Evolutionary conservation across 2,329 filamentous ascomycete genomes (phyloP).

Genomic region (Colletotrichum shisoi): DNA sequence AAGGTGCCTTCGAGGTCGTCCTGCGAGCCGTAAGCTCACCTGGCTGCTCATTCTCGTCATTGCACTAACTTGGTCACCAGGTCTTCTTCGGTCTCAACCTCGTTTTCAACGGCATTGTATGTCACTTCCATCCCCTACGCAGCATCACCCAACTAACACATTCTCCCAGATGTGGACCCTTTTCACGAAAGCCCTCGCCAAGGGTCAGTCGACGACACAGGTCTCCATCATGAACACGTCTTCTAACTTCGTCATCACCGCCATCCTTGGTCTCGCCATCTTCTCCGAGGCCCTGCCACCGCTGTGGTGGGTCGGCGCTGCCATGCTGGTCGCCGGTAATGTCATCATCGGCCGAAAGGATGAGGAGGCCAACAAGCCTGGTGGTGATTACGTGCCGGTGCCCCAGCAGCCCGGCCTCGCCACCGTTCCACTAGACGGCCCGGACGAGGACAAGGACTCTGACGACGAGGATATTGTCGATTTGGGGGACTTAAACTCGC

Average conservation of each 20-base stretch:
- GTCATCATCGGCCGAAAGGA: slow-evolving; percentile 79
- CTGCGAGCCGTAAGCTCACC: slow-evolving; percentile 57
- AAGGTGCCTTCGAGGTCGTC: slow-evolving; percentile 56
- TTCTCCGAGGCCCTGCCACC: slow-evolving; percentile 76
- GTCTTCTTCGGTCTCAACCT: slow-evolving; percentile 79
- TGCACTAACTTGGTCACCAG: slow-evolving; percentile 50
- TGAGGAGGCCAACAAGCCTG: slow-evolving; percentile 52
- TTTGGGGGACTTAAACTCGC: slow-evolving; percentile 43
- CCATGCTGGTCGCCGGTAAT: slow-evolving; percentile 76
- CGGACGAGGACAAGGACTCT: slow-evolving; percentile 41
- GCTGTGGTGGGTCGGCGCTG: slow-evolving; percentile 79
- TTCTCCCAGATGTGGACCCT: slow-evolving; percentile 75
- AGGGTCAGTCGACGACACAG: slow-evolving; percentile 77
- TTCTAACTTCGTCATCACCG: slow-evolving; percentile 81
- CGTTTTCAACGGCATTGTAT: slow-evolving; percentile 73
- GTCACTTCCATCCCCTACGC: slow-evolving; percentile 42
- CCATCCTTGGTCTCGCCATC: slow-evolving; percentile 72
- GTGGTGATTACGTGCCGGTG: slow-evolving; percentile 45
- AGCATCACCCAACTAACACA: slow-evolving; percentile 14
- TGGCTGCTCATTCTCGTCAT: neutral
- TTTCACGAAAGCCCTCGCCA: slow-evolving; percentile 79
- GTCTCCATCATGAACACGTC: slow-evolving; percentile 85
- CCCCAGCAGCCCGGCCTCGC: slow-evolving; percentile 40
- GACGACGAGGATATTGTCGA: slow-evolving; percentile 51
- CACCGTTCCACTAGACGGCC: slow-evolving; percentile 13